Conservation (phyloP, 1,284 basidiomycete species). For the Tilletia indica region DNA sequence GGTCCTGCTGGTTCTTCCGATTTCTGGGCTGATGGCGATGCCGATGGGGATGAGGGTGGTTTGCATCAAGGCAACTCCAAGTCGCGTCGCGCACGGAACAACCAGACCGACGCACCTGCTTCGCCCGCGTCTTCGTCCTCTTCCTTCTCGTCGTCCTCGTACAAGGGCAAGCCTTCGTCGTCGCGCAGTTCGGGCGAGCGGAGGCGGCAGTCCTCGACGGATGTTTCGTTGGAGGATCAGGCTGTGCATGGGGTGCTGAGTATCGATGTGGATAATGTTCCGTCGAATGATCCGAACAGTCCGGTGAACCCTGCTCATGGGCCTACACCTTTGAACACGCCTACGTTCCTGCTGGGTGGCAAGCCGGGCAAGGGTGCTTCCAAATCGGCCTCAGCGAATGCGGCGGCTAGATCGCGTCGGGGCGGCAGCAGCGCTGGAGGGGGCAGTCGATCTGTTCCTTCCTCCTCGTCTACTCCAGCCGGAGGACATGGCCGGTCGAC, state of each 20-base stretch:
- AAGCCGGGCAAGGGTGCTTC: constrained; percentile 12
- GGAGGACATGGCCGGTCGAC: no score
- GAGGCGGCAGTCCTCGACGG: background rate
- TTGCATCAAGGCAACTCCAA: background rate
- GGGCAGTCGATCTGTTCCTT: background rate
- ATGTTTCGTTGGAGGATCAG: background rate
- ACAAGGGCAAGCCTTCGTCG: background rate
- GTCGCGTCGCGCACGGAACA: background rate
- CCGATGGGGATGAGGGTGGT: background rate
- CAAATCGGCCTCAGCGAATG: background rate
- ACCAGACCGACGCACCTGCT: background rate
- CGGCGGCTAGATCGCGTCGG: background rate
- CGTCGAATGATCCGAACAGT: constrained; percentile 17
- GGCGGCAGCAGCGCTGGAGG: background rate
- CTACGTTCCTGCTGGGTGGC: constrained; percentile 7
- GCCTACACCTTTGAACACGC: constrained; percentile 15
- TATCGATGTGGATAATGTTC: constrained; percentile 15
- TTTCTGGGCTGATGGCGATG: constrained; percentile 6
- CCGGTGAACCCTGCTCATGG: constrained; percentile 10
- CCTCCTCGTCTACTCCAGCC: background rate
- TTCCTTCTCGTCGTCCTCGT: background rate
- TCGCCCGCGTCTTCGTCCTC: constrained; percentile 4
- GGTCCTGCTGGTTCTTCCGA: background rate
- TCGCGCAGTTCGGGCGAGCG: background rate
- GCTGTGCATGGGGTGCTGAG: constrained; percentile 15